A percentile compares a stretch with the other conserved stretches of the same genome.
Evolutionary conservation across 805 yeast species (phyloP).

Genomic region (Yarrowia keelungensis): DNA sequence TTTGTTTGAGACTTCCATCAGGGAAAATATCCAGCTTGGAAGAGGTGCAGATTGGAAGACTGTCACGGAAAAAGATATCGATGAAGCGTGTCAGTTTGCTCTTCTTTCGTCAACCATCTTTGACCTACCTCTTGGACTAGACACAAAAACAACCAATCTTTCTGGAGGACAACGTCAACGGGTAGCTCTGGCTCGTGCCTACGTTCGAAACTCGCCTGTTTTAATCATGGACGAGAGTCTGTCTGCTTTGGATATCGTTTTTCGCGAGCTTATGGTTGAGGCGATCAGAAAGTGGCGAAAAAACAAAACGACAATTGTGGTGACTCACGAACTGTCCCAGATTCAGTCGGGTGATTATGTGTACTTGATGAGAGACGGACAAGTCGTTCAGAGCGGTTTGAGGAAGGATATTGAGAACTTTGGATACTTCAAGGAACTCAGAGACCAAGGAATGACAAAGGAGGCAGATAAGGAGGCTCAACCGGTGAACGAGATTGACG

Average conservation of each 20-base stretch:
- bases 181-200: constrained; percentile 84
- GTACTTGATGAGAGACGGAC: constrained; percentile 65
- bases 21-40: constrained; percentile 69
- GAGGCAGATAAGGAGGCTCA: neutral
- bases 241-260: constrained; percentile 73
- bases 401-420: constrained; percentile 35
- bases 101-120: constrained; percentile 58
- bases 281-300: constrained; percentile 65
- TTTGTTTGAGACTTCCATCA: constrained; percentile 68
- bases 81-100: constrained; percentile 61
- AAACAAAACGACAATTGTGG: constrained; percentile 75
- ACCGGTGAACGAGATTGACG: constrained; percentile 3
- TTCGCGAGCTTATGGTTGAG: constrained; percentile 56
- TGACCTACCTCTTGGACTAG: constrained; percentile 61
- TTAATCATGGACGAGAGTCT: constrained; percentile 85
- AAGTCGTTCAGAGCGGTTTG: constrained; percentile 48
- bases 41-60: constrained; percentile 44
- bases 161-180: constrained; percentile 95
- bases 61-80: constrained; percentile 47
- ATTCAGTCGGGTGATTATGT: constrained; percentile 66
- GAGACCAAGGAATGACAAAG: constrained; percentile 16
- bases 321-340: constrained; percentile 77
- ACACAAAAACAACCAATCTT: constrained; percentile 59
- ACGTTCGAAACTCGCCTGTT: constrained; percentile 72
- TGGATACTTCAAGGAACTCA: constrained; percentile 17